Percentiles rank a stretch among this genome's conserved stretches.
These are phyloP conservation scores for Colletotrichum brevisporum DNA, from an alignment of 2,329 filamentous ascomycete genomes.

Conservation along the genomic window DNA sequence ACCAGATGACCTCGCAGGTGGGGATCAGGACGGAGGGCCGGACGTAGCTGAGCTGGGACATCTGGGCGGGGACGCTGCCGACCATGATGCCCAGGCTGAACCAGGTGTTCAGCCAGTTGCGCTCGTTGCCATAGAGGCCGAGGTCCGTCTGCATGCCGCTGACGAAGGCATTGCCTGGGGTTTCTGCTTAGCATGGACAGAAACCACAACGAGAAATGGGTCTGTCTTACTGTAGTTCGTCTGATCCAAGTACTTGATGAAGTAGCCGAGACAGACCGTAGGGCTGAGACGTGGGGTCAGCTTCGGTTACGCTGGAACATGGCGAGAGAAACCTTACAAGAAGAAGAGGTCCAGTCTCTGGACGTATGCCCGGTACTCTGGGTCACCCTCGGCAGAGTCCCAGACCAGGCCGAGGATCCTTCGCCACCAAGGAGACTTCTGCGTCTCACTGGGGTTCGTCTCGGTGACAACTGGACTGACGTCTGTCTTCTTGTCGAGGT, in stretches of 20 bases:
- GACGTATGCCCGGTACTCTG: constrained; percentile 24
- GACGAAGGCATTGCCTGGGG: constrained; percentile 45
- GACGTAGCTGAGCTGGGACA: constrained; percentile 46
- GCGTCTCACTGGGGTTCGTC: background rate
- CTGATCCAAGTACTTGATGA: constrained; percentile 46
- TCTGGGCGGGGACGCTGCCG: constrained; percentile 46
- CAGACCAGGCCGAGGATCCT: constrained; percentile 25
- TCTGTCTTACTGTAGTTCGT: constrained; percentile 47
- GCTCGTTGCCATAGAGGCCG: constrained; percentile 44
- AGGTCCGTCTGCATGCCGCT: constrained; percentile 48
- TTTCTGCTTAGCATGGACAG: background rate
- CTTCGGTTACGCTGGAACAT: background rate
- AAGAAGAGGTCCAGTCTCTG: constrained; percentile 29
- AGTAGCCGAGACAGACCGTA: constrained; percentile 26
- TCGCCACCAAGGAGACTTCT: constrained; percentile 1
- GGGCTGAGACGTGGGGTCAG: background rate
- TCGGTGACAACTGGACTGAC: background rate
- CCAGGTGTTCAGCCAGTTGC: constrained; percentile 44
- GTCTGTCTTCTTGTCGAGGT: constrained; percentile 18
- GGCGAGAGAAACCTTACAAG: constrained; percentile 3
- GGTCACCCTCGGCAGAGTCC: constrained; percentile 30
- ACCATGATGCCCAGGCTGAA: constrained; percentile 45
- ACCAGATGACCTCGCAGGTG: constrained; percentile 46
- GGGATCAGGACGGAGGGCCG: constrained; percentile 47
- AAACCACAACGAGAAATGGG: background rate